Evolutionary conservation across 164 flowering plant genomes (phyloP), one percentile per base, ranked within the genome.

Genomic region (Dillenia suffruticosa): DNA sequence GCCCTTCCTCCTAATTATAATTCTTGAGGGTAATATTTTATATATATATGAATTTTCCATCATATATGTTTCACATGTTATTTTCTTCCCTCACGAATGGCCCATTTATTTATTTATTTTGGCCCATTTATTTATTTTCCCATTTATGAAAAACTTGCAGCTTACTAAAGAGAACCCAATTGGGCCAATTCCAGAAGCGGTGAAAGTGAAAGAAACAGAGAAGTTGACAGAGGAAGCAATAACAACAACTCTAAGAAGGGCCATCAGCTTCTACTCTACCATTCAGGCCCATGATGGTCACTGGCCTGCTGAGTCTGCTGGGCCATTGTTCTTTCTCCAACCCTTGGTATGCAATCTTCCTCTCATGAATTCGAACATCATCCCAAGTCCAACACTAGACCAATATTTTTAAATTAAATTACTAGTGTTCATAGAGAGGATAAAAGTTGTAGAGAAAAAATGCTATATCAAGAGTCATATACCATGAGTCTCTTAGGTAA

Each of bases 221-320:
- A n/a, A 60, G n/a, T 46, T 22, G 12, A 62, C 22, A 5, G 63
- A 54, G 14, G 73, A 70, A 50, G 58, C 15, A 32, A 68, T 59
- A 40, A 63, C 22, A 11, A 56, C 12, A 9, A 56, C 69, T 24
- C 44, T 70, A 46, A 54, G 51, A 26, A 59, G 59, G 40, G 73
- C 60, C 24, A 10, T 65, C 24, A 51, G 65, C 19, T 70, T 59
- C 57, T 65, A 47, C 57, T 59, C 69, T 9, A 55, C 69, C 49
- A 53, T 70, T 12, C 73, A 70, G 51, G 64, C 61, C 2, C 52
- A 60, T 9, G 73, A 70, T 60, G 73, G 73, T 5, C 69, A 65
- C 51, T 70, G 69, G 73, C 69, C 73, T 15, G 69, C 56, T 8
- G 75, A 71, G 10, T 56, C 17, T 62, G 70, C 63, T 1, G 70